A percentile compares a stretch with the other conserved stretches of the same genome.
These are phyloP conservation scores for Fusarium armeniacum DNA, from an alignment of 2,329 filamentous ascomycete species.

Conservation along the genomic window DNA sequence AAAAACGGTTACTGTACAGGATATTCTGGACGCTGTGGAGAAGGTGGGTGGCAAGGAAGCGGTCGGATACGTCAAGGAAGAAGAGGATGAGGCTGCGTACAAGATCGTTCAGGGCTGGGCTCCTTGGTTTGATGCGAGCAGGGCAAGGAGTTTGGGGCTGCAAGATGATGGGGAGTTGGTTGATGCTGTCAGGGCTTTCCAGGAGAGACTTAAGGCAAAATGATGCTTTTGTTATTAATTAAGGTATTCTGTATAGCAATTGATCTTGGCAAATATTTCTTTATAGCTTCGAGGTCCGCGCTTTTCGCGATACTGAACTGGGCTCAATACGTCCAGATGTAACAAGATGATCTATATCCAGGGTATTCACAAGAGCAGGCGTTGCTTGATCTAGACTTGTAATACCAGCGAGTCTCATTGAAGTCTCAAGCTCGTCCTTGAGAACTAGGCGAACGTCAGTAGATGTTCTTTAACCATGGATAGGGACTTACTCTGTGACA, in stretches of 20 bases:
- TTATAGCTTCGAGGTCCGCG: constrained; percentile 40
- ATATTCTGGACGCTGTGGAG: constrained; percentile 66
- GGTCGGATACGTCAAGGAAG: constrained; percentile 60
- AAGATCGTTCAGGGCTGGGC: constrained; percentile 69
- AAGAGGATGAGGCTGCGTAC: constrained; percentile 61
- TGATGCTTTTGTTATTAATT: constrained; percentile 6
- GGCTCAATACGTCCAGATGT: constrained; percentile 35
- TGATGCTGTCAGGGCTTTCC: constrained; percentile 53
- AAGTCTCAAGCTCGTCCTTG: constrained; percentile 52
- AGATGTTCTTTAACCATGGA: fast-evolving
- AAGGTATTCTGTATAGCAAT: background rate
- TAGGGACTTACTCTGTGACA: constrained; percentile 65
- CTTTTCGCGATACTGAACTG: constrained; percentile 3
- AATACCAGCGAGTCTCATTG: constrained; percentile 51
- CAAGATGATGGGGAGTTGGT: constrained; percentile 58
- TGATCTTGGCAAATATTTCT: background rate
- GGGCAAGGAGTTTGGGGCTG: constrained; percentile 68
- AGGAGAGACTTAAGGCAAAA: constrained; percentile 31
- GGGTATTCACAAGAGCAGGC: constrained; percentile 51
- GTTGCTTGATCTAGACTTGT: constrained; percentile 50
- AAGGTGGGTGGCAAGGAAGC: constrained; percentile 63
- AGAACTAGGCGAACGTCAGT: constrained; percentile 41
- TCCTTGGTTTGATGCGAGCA: constrained; percentile 63
- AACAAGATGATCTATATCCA: constrained; percentile 52
- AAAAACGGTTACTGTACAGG: constrained; percentile 64